These are phyloP conservation scores for Cryptosporidium parvum DNA, from an alignment of 169 alveolate species.

Conservation along the genomic window DNA sequence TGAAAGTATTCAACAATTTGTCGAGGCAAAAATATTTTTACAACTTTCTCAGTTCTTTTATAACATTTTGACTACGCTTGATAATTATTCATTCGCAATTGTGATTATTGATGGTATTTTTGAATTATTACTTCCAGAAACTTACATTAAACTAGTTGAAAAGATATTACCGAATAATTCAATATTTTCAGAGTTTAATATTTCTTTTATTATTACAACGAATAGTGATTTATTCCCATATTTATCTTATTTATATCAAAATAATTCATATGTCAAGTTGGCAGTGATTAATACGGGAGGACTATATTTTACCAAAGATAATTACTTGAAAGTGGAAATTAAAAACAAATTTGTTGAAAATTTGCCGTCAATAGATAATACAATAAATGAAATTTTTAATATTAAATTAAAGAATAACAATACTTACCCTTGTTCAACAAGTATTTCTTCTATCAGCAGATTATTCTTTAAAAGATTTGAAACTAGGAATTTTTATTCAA, in stretches of 20 bases:
- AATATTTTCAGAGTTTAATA: conserved; percentile 2
- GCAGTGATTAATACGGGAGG: background rate
- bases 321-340: background rate
- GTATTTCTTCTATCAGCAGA: background rate
- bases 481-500: background rate
- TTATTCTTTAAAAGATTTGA: background rate
- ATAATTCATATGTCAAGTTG: conserved; percentile 6
- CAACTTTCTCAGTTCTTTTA: conserved; percentile 53
- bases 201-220: conserved; percentile 42
- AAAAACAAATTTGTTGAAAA: background rate
- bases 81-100: background rate
- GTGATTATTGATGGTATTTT: conserved; percentile 47
- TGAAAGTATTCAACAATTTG: conserved; percentile 20
- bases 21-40: conserved; percentile 52
- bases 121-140: conserved; percentile 19
- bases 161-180: conserved; percentile 11
- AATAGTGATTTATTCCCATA: conserved; percentile 7
- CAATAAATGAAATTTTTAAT: conserved; percentile 23
- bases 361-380: conserved; percentile 4
- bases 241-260: conserved; percentile 5
- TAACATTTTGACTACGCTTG: conserved; percentile 8
- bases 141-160: conserved; percentile 6
- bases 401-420: background rate
- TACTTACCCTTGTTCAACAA: background rate
- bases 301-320: background rate